Conservation (phyloP, 345 rosid species). For the Syzygium aqueum region DNA sequence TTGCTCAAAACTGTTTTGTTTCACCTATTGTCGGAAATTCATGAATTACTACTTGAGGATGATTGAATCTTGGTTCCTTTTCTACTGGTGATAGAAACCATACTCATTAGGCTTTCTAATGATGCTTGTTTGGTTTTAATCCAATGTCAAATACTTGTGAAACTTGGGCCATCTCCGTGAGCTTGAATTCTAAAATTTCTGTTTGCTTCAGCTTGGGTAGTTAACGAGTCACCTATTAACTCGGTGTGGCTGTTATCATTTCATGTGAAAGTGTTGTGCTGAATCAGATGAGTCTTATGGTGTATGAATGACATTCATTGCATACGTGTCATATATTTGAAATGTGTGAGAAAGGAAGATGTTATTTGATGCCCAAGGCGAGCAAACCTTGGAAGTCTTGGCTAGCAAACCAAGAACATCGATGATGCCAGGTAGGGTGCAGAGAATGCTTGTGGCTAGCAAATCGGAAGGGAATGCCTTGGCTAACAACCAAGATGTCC, state of each 20-base stretch:
- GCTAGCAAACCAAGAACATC: accelerated
- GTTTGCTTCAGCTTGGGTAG: not conserved
- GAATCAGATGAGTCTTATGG: not conserved
- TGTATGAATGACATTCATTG: not conserved
- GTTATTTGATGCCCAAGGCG: not conserved
- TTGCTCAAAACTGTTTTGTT: not conserved
- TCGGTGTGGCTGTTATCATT: no score
- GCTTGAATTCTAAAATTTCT: not conserved
- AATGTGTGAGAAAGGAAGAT: not conserved
- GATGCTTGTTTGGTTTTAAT: not conserved
- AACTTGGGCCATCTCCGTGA: not conserved
- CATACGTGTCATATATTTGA: not conserved
- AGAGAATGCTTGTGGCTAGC: accelerated
- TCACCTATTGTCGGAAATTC: not conserved
- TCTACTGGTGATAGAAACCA: not conserved
- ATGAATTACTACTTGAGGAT: not conserved
- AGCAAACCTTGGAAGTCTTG: not conserved
- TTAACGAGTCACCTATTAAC: no score
- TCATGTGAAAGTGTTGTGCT: accelerated
- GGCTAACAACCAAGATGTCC: not conserved
- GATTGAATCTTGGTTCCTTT: not conserved
- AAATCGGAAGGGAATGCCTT: not conserved
- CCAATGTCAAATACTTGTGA: not conserved
- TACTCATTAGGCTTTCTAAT: not conserved
- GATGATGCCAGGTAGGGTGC: not conserved